phyloP scores from a whole-genome alignment of 805 yeast genomes.

The Lipomyces yamadae region DNA sequence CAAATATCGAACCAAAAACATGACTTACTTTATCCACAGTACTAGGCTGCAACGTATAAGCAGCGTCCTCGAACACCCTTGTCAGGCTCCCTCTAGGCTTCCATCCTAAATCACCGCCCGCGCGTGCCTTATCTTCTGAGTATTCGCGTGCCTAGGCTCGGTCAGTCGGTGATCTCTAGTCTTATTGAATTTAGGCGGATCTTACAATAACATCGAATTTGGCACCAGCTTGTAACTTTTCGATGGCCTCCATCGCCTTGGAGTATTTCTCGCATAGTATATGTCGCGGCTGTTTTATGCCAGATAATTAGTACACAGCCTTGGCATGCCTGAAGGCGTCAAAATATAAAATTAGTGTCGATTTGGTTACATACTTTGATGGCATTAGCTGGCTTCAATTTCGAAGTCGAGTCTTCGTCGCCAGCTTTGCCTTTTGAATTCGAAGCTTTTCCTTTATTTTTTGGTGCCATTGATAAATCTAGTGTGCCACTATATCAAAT shows the following conservation, averaged over 20 bases:
- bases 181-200: not conserved
- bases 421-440: not conserved
- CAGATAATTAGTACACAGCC: not conserved
- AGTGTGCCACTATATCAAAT: not conserved
- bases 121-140: slow-evolving; percentile 37
- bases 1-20: not conserved
- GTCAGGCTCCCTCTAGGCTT: slow-evolving; percentile 36
- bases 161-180: not conserved
- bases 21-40: slow-evolving; percentile 30
- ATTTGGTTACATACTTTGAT: slow-evolving; percentile 21
- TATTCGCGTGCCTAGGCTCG: slow-evolving; percentile 31
- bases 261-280: slow-evolving; percentile 36
- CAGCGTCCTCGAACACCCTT: slow-evolving; percentile 37
- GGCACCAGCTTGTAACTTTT: slow-evolving; percentile 29
- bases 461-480: slow-evolving; percentile 15
- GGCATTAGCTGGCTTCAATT: slow-evolving; percentile 35
- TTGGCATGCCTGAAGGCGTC: not conserved
- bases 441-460: not conserved
- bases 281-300: slow-evolving; percentile 30
- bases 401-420: slow-evolving; percentile 11
- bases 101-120: slow-evolving; percentile 40
- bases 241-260: slow-evolving; percentile 34
- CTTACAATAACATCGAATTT: slow-evolving; percentile 36
- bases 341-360: not conserved
- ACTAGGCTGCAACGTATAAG: slow-evolving; percentile 34